Evolutionary conservation across 805 yeast species (phyloP).

Genomic region (Pichia nakasei): DNA sequence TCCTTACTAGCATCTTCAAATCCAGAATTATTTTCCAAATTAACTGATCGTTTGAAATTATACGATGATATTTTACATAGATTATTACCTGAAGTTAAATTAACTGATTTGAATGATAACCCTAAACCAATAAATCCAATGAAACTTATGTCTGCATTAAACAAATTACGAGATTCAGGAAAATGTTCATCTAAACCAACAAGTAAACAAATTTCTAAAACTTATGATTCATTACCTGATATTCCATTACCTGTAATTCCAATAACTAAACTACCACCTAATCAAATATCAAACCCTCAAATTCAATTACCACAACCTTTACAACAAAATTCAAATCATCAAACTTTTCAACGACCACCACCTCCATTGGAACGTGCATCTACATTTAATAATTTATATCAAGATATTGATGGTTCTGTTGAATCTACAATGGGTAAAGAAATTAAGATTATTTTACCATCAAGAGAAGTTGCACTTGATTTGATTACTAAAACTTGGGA

Average conservation of each 20-base stretch:
- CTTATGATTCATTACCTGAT: constrained; percentile 24
- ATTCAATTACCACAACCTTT: background rate
- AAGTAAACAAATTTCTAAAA: constrained; percentile 18
- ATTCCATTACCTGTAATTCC: constrained; percentile 24
- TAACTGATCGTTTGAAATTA: constrained; percentile 23
- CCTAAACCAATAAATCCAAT: constrained; percentile 27
- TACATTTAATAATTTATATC: constrained; percentile 12
- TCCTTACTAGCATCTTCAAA: constrained; percentile 9
- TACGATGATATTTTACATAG: constrained; percentile 27
- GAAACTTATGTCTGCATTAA: constrained; percentile 24
- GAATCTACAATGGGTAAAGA: constrained; percentile 35
- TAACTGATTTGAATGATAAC: constrained; percentile 25
- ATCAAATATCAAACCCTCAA: background rate
- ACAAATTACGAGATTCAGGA: constrained; percentile 19
- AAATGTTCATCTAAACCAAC: constrained; percentile 13
- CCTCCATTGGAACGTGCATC: background rate
- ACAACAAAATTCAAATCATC: constrained; percentile 1
- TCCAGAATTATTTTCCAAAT: constrained; percentile 23
- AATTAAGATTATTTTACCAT: constrained; percentile 61
- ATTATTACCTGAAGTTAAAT: constrained; percentile 25
- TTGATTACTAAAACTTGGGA: constrained; percentile 74
- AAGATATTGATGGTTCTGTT: constrained; percentile 31
- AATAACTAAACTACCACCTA: constrained; percentile 14
- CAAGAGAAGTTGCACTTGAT: constrained; percentile 61
- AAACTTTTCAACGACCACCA: constrained; percentile 1